Conservation (phyloP, 2,329 filamentous ascomycete genomes). For the Epichloe aotearoae region DNA sequence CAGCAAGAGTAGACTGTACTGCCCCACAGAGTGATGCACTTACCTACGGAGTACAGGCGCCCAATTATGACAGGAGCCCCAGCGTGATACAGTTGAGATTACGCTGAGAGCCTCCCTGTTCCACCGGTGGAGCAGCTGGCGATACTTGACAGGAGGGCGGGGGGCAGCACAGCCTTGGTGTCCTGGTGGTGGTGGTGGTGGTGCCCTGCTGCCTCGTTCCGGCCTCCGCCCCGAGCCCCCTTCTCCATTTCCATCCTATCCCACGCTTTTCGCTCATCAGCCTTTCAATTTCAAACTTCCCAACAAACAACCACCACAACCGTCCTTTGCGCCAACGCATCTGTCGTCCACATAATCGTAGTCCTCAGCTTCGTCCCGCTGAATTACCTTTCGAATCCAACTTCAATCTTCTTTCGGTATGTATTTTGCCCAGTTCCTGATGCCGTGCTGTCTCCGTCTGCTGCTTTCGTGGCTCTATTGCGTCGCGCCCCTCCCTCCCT, state of each 20-base stretch:
- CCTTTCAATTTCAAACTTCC: slow-evolving; percentile 16
- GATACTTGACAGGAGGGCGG: background rate
- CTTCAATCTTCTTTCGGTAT: slow-evolving; percentile 3
- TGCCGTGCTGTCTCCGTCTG: slow-evolving; percentile 6
- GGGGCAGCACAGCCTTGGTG: background rate
- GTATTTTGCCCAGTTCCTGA: slow-evolving; percentile 5
- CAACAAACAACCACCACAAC: slow-evolving; percentile 12
- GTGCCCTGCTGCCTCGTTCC: slow-evolving; percentile 7
- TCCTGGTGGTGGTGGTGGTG: background rate
- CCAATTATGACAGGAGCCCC: background rate
- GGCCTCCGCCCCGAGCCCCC: slow-evolving; percentile 17
- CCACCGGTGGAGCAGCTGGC: background rate
- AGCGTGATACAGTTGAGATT: background rate
- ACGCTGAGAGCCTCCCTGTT: background rate
- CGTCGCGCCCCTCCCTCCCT: slow-evolving; percentile 14
- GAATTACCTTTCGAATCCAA: background rate
- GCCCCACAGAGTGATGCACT: too few relatives aligned
- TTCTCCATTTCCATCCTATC: slow-evolving; percentile 18
- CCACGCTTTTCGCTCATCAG: slow-evolving; percentile 20
- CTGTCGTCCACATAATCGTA: slow-evolving; percentile 8
- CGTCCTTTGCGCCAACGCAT: slow-evolving; percentile 8
- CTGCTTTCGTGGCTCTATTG: slow-evolving; percentile 6
- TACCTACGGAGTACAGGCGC: background rate
- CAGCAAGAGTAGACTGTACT: background rate
- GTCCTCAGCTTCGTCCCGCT: background rate